Percentiles rank a stretch among this genome's conserved stretches.
Conservation (phyloP, 306 rosid genomes). For the Quercus wislizeni region DNA sequence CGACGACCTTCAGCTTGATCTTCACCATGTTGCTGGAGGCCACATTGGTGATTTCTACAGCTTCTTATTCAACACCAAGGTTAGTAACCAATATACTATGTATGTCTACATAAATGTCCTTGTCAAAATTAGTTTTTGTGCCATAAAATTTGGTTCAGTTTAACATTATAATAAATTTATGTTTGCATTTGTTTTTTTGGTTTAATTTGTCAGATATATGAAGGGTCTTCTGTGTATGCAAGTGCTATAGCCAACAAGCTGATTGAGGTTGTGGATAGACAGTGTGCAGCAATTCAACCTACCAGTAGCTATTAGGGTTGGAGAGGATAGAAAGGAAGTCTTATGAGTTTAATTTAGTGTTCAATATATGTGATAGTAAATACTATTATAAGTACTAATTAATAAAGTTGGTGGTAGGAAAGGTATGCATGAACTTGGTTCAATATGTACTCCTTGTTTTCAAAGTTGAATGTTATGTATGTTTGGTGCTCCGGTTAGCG, state of each 20-base stretch:
- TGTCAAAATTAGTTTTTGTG: too few species aligned
- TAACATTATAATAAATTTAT: neutral
- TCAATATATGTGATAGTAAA: neutral
- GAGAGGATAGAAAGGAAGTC: neutral
- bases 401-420: too few species aligned
- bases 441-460: too few species aligned
- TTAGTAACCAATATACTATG: neutral
- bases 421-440: too few species aligned
- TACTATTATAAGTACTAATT: neutral
- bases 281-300: conserved; percentile 29
- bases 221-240: conserved; percentile 59
- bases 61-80: conserved; percentile 83
- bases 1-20: conserved; percentile 74
- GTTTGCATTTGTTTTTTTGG: neutral
- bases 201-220: conserved; percentile 46
- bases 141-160: too few species aligned
- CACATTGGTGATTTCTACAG: conserved; percentile 80
- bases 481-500: too few species aligned
- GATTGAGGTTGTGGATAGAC: conserved; percentile 52
- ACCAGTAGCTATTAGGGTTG: neutral
- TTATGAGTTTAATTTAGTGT: neutral
- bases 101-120: too few species aligned
- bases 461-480: too few species aligned
- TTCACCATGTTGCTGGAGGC: conserved; percentile 85
- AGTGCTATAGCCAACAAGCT: conserved; percentile 59